Evolutionary conservation across 148 eudicot species (phyloP), one percentile per base, ranked within the genome.

Genomic region (Oxyria digyna): DNA sequence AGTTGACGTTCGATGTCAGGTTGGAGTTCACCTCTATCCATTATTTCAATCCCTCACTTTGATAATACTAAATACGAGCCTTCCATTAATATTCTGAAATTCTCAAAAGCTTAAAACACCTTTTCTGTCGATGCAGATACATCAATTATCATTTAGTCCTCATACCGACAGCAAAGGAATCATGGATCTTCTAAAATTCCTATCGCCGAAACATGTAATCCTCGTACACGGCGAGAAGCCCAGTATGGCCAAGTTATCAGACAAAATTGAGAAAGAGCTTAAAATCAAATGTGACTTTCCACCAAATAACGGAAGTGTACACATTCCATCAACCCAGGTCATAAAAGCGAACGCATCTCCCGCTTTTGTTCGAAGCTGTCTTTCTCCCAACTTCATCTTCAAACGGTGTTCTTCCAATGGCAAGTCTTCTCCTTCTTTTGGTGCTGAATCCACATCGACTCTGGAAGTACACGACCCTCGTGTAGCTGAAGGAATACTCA

Each of bases 91-190:
- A 4, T 18, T 50, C 57, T 18, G 0, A 52, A 29, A 52, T 52
- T 52, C 29, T 24, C 7, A 4, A 24, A 52, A 8, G 14, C 29
- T 23, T 10, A 52, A 14, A 23, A 8, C 29, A 13, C 26, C 26
- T 23, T 64, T 71, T 63, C 20, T 50, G 8, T 18, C 14, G 18
- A 63, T 55, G 17, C 85, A 92, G 99, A 81, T 90, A 72, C 97
- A 88, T 80, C 90, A 86, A 65, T 76, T 94, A 73, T 85, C 97
- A 24, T 88, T 90, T 72, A 94, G 98, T 78, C 84, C 97, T 72
- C 98, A 94, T 74, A 94, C 97, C 6, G 98, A 90, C 85, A 81
- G 92, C 71, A 94, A 88, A 82, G 98, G 97, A 80, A 94, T 94
- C 26, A 90, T 90, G 96, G 98, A 94, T 84, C 97, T 94, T 9